Conservation (phyloP, 768 basidiomycete genomes). For the Kwoniella sp. region DNA sequence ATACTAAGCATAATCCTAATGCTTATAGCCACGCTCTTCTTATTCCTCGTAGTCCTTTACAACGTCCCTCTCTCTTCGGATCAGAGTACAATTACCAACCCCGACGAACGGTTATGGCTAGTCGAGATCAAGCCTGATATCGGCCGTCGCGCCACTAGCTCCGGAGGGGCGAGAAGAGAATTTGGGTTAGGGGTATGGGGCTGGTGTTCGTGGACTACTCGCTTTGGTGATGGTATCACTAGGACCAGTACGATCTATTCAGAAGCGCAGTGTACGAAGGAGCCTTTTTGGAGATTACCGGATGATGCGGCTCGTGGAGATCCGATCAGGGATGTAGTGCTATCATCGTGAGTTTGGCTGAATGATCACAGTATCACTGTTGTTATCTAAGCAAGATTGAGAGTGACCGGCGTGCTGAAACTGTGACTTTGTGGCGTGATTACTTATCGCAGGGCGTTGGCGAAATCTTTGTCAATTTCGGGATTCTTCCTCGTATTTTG, state of each 20-base stretch:
- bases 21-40: constrained; percentile 5
- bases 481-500: constrained; percentile 24
- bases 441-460: constrained; percentile 7
- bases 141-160: not conserved
- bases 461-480: constrained; percentile 23
- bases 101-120: constrained; percentile 6
- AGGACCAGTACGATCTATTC: too few species aligned
- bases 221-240: not conserved
- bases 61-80: constrained; percentile 14
- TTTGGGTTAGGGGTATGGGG: constrained; percentile 29
- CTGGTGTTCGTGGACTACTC: constrained; percentile 24
- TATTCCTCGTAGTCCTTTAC: constrained; percentile 17
- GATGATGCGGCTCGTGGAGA: constrained; percentile 7
- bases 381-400: too few species aligned
- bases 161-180: not conserved
- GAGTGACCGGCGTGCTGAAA: too few species aligned
- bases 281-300: constrained; percentile 24
- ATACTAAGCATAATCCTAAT: constrained; percentile 10
- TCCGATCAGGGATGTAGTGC: not conserved
- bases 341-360: constrained; percentile 21
- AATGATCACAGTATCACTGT: too few species aligned
- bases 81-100: not conserved
- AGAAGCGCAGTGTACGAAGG: constrained; percentile 8
- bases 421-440: too few species aligned
- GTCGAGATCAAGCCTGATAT: not conserved